Evolutionary conservation across 306 rosid genomes (phyloP).

Genomic region (Vigna trinervia): DNA sequence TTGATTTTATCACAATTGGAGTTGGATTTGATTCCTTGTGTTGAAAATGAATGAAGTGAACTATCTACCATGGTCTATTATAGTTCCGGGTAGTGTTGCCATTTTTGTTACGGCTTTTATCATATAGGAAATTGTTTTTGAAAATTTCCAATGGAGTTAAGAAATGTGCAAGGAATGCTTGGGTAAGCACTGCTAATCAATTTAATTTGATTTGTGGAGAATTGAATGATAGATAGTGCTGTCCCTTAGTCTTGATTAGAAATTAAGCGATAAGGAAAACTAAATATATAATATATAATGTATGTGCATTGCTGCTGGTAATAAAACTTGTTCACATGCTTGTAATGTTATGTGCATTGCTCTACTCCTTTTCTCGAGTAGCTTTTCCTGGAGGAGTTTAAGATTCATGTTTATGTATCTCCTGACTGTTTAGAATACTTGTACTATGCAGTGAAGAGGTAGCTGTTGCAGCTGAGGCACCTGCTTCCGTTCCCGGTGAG

Average conservation of each 20-base stretch:
- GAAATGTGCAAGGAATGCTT: neutral
- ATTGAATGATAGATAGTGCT: neutral
- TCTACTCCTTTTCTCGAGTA: neutral
- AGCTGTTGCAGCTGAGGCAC: slow-evolving; percentile 38
- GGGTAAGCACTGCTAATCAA: neutral
- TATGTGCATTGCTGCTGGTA: neutral
- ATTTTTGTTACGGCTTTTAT: neutral
- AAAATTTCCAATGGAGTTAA: neutral
- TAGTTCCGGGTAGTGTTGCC: neutral
- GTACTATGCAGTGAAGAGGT: slow-evolving; percentile 43
- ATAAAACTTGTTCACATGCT: neutral
- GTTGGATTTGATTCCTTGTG: neutral
- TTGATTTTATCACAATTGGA: neutral
- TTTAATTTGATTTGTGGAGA: neutral
- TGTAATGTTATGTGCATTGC: neutral
- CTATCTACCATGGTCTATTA: neutral
- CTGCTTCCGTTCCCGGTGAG: slow-evolving; percentile 47
- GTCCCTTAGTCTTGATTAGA: too few relatives aligned
- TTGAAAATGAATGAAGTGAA: neutral
- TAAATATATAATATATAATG: too few relatives aligned
- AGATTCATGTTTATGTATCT: neutral
- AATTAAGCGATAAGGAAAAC: neutral
- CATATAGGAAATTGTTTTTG: neutral
- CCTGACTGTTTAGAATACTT: slow-evolving; percentile 14
- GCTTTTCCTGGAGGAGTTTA: neutral